phyloP scores from a whole-genome alignment of 208 protist species.

The Naegleria gruberi region DNA sequence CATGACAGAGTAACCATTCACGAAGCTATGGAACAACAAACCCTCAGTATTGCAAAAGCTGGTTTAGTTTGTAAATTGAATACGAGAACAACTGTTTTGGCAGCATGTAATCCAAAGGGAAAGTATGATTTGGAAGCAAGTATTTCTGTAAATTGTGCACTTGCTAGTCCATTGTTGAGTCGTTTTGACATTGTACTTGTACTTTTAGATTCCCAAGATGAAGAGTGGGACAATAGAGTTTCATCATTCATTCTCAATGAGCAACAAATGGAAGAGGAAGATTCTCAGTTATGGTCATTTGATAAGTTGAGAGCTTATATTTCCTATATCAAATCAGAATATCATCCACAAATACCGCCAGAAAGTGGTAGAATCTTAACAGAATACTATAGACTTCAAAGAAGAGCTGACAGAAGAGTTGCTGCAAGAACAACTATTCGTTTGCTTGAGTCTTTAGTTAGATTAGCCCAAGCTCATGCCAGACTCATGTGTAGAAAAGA shows the following conservation, averaged over 20 bases:
- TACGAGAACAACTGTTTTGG: slow-evolving; percentile 82
- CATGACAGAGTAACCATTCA: slow-evolving; percentile 86
- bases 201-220: slow-evolving; percentile 73
- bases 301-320: slow-evolving; percentile 39
- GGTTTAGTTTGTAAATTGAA: slow-evolving; percentile 89
- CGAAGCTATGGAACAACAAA: slow-evolving; percentile 98
- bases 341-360: slow-evolving; percentile 34
- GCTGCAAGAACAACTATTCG: slow-evolving; percentile 85
- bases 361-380: slow-evolving; percentile 36
- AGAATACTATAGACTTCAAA: slow-evolving; percentile 49
- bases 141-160: slow-evolving; percentile 52
- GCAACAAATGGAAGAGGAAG: slow-evolving; percentile 19
- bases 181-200: slow-evolving; percentile 94
- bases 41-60: slow-evolving; percentile 70
- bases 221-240: slow-evolving; percentile 69
- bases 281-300: slow-evolving; percentile 34
- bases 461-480: slow-evolving; percentile 84
- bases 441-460: slow-evolving; percentile 84
- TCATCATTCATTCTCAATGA: slow-evolving; percentile 51
- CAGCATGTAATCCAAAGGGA: slow-evolving; percentile 82
- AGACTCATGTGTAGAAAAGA: slow-evolving; percentile 67
- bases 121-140: slow-evolving; percentile 74
- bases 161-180: slow-evolving; percentile 68
- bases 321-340: slow-evolving; percentile 29
- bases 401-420: slow-evolving; percentile 56